Base-by-base conservation (phyloP, 768 basidiomycete genomes). In the Stropharia rugosoannulata region DNA sequence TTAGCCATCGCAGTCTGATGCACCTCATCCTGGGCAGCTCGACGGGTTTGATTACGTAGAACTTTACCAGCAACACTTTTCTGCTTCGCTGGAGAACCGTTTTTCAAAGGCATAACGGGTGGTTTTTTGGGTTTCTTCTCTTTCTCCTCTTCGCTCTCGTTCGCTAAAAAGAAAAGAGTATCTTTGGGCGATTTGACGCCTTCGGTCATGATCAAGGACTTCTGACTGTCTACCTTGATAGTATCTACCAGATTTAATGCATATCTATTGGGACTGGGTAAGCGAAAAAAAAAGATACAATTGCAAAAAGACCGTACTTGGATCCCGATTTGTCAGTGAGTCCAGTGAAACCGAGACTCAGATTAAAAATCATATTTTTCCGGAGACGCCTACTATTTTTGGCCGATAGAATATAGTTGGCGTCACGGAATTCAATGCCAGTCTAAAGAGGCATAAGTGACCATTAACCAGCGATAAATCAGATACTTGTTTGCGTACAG, bases 391-490 rank as follows among this genome's bases (percentile, higher is more conserved):
- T 85, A 6, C 73, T 73, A 64, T 93, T 96, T 75, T 96, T 98
- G 7, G 85, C 59, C 4, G 88, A 89, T 37, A 98, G 75, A 11
- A 95, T 73, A 68, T 95, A 97, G 0, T 85, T 77, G 9, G 88
- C 84, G 66, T 99, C 96, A 40, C 95, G 85, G 74, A 95, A 98
- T 69, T 99, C 96, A 67, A 98, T 84, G 5, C 96, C 96, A 69
- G 87, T 98, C 95, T 98, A 62, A 13, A 11, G 16, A 40, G 32
- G 45, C 27, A 40, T 54, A 18, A 51, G 46, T 25, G 32, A 43
- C 35, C 45, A 5, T 51, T 27, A 22, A 11, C 11, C 10, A 27
- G 22, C 55, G n/a, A n/a, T 37, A 44, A 29, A 51, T 46, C 6
- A 40, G 10, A 36, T 9, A 29, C 43, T 16, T 39, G 40, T 74